phyloP scores from a whole-genome alignment of 768 basidiomycete genomes.

The Boletellus ananiceps region DNA sequence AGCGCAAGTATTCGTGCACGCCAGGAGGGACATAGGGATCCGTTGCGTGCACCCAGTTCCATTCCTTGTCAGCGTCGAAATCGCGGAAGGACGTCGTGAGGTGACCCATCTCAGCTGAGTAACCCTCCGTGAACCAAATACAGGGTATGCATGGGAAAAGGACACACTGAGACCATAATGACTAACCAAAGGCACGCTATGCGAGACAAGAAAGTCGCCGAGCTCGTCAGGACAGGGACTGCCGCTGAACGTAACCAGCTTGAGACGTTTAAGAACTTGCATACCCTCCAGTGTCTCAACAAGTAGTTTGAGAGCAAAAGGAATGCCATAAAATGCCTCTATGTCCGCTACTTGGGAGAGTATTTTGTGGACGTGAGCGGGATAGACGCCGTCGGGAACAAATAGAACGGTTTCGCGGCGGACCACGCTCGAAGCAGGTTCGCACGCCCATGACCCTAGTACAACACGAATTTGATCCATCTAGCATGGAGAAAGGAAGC shows the following conservation, averaged over 20 bases:
- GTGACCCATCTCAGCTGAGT: conserved; percentile 30
- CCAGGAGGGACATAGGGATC: too few species aligned
- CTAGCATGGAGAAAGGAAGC: neutral
- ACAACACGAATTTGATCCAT: too few species aligned
- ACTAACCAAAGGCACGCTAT: conserved; percentile 46
- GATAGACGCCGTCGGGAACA: conserved; percentile 40
- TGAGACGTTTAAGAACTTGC: conserved; percentile 38
- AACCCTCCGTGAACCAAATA: neutral
- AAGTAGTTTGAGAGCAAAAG: conserved; percentile 42
- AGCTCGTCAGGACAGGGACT: conserved; percentile 51
- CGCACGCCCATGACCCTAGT: conserved; percentile 20
- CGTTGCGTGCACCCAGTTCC: too few species aligned
- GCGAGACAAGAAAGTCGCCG: conserved; percentile 44
- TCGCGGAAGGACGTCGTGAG: too few species aligned
- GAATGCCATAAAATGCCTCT: conserved; percentile 30
- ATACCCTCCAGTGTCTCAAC: conserved; percentile 43
- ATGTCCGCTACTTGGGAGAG: conserved; percentile 33
- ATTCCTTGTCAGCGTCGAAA: too few species aligned
- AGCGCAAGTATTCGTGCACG: too few species aligned
- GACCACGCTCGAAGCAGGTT: conserved; percentile 41
- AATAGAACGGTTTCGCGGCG: conserved; percentile 37
- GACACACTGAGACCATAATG: conserved; percentile 46
- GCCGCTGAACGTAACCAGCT: conserved; percentile 48
- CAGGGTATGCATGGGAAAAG: neutral
- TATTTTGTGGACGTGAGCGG: too few species aligned